Evolutionary conservation across 108 stramenopile genomes (phyloP).

Genomic region (Ochromonas danica): DNA sequence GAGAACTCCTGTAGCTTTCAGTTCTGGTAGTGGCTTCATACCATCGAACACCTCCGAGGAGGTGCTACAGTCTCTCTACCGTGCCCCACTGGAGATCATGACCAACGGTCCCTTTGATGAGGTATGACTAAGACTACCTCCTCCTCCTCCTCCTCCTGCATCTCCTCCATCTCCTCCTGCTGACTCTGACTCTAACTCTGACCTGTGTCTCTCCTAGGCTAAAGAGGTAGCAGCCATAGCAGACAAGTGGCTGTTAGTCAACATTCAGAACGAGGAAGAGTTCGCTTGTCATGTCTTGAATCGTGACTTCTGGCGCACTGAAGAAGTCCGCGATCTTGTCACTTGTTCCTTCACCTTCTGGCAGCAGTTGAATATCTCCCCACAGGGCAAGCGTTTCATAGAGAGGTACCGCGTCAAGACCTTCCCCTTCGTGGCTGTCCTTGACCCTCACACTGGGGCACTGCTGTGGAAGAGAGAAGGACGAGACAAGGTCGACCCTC

Average conservation of each 20-base stretch:
- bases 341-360: constrained; percentile 22
- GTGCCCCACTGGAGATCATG: not conserved
- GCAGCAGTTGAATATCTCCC: constrained; percentile 4
- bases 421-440: not conserved
- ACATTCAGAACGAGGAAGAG: constrained; percentile 4
- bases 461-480: not conserved
- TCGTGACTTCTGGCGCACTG: constrained; percentile 1
- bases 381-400: not conserved
- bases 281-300: constrained; percentile 11
- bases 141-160: no score
- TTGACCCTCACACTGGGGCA: constrained; percentile 10
- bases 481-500: no score
- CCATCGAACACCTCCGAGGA: no score
- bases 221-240: no score
- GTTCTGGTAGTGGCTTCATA: no score
- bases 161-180: no score
- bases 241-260: constrained; percentile 27
- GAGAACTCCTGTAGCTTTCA: no score
- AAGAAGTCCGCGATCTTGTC: not conserved
- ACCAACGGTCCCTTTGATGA: no score
- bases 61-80: not conserved
- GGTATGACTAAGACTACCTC: no score
- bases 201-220: no score
- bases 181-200: no score
- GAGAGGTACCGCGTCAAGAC: not conserved